Evolutionary conservation across 306 rosid species (phyloP).

Genomic region (Citrullus colocynthis): DNA sequence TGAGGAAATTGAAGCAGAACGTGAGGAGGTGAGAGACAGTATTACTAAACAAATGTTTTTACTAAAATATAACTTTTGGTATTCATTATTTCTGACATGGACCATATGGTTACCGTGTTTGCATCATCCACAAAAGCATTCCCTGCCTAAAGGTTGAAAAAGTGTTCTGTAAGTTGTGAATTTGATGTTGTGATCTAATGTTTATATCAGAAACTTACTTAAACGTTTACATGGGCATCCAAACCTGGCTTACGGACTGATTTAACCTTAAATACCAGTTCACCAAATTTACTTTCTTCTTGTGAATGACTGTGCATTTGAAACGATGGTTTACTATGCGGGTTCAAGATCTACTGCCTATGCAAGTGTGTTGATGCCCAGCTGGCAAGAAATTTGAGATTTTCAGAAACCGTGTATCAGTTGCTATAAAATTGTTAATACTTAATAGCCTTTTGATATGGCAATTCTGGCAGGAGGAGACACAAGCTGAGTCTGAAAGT

Average conservation of each 20-base stretch:
- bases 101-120: neutral
- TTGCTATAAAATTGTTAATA: neutral
- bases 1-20: slow-evolving; percentile 95
- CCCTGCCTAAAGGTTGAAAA: neutral
- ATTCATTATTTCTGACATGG: neutral
- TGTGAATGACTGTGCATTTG: neutral
- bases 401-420: neutral
- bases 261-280: neutral
- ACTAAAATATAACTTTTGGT: neutral
- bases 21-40: slow-evolving; percentile 62
- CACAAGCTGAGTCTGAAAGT: slow-evolving; percentile 80
- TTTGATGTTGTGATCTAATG: neutral
- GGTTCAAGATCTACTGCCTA: neutral
- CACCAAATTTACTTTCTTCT: neutral
- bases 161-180: neutral
- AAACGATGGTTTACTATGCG: neutral
- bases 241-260: neutral
- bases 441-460: neutral
- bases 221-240: neutral
- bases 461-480: slow-evolving; percentile 58
- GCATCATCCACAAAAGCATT: neutral
- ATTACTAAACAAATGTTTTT: neutral
- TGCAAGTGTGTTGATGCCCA: neutral
- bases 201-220: neutral
- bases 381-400: neutral